Base-by-base conservation (phyloP, 2,329 filamentous ascomycete species). In the Hyphodiscus sp. region DNA sequence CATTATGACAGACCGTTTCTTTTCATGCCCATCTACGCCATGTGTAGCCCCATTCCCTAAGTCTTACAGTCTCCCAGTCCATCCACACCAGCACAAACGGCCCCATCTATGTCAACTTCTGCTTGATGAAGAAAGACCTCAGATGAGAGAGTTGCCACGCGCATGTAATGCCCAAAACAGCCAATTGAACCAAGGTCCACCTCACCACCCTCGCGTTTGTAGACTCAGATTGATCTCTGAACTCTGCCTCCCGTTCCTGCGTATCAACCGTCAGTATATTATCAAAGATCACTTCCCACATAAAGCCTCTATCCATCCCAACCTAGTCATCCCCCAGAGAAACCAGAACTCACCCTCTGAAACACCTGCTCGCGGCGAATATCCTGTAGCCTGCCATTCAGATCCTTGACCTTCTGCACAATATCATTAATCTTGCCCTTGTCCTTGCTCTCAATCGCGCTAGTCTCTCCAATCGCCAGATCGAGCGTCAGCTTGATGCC, bases 61-160 rank as follows among this genome's bases (percentile, higher is more conserved):
- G 29, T 48, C 46, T 50, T 57, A 57, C 51, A 54, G n/a, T 49
- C 20, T 44, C 23, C 20, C 18, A 43, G 23, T 42, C 41, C 38
- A 16, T 47, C 44, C 46, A 45, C 16, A 8, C 29, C 20, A 26
- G 47, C 43, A 20, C 16, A 29, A 44, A 13, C 8, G 23, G 2
- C 43, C 29, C 23, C 20, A 16, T 64, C 73, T 82, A 99, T 56
- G 94, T 97, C 70, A 99, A 84, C 81, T 99, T 99, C 78, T 97
- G 92, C 81, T 99, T 99, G 78, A 99, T 99, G 77, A 99, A 99
- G 81, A 99, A 99, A 46, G 89, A 87, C 63, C 94, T 82, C 65
- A 99, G 80, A 74, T 99, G 92, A 51, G 91, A 95, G 46, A 99
- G 78, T 73, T 99, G 94, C 94, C 94, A 99, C 57, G 90, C 89